Evolutionary conservation across 805 yeast genomes (phyloP), one percentile per base, ranked within the genome.

Genomic region (Ogataea ramenticola): DNA sequence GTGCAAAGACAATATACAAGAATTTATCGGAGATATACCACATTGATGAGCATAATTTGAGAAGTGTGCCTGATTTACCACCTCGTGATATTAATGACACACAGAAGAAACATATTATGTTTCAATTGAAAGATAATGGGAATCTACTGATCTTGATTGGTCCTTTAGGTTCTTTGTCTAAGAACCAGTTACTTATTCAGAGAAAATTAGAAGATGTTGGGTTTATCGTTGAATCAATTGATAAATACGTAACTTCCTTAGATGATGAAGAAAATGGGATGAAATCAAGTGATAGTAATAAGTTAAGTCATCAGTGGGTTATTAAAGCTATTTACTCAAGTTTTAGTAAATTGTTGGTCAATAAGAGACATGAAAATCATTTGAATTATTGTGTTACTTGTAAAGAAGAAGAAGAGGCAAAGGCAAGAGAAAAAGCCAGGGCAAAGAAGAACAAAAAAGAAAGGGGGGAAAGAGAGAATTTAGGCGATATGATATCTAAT

Each of bases 341-440:
- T 53, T 47, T 36, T 48, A 11, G 49, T 44, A 36, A 55, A 52
- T 46, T 52, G 46, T 40, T 47, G 47, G 39, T 45, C 44, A 26
- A 49, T 46, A 46, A 43, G 46, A 34, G 51, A 47, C 48, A 48
- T 1, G 57, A 57, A 41, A 55, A 54, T 36, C 82, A 76, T 48
- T 31, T 70, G 29, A 55, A 68, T 41, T 52, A 65, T 45, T 76
- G 82, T 48, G 47, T 58, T 14, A 57, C 56, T 22, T 76, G 82
- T 53, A 62, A 63, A 42, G 60, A 60, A 10, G 53, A 50, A 20
- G 44, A 46, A n/a, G n/a, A n/a, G n/a, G n/a, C n/a, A n/a, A n/a
- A n/a, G n/a, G n/a, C n/a, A n/a, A n/a, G n/a, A n/a, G n/a, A n/a
- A n/a, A n/a, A n/a, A 30, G 48, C 50, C 42, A 32, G 37, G 32